Evolutionary conservation across 2,329 filamentous ascomycete species (phyloP), one percentile per base, ranked within the genome.

Genomic region (Magnaporthales sp.): DNA sequence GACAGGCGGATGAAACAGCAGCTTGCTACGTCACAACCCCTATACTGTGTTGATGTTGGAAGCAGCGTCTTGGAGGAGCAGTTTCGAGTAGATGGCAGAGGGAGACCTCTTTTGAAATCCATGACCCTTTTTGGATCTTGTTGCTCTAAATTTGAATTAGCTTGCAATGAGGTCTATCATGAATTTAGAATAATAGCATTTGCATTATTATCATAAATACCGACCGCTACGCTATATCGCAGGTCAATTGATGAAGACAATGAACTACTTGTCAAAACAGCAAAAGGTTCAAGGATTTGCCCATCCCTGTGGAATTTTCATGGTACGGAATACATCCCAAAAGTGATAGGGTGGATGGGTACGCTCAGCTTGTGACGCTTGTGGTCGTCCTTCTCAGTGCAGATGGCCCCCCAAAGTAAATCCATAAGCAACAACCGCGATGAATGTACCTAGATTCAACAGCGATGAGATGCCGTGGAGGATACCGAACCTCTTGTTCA

Each of bases 391-490:
- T 56, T 70, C 6, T 63, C 76, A 87, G 64, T 81, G 76, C 64
- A 93, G 75, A 69, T 86, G 85, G 69, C 85, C 83, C 13, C 88
- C 88, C 62, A 99, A 80, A 9, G 89, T 84, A 70, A 91, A 84
- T 0, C 92, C 94, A 79, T 98, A 98, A 72, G 83, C 88, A 3
- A 96, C 74, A 58, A 89, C 89, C 0, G 88, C 87, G 58, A 89
- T 76, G 63, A 96, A 83, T 0, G 87, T 89, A 1, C 84, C 77
- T 68, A 98, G 74, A 76, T 97, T 97, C 24, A 96, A 76, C 68
- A 96, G 76, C 30, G 91, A 91, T 8, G 92, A 96, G 63, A 91
- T 79, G 6, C 93, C 92, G 77, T 99, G 95, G 67, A 97, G 77
- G 69, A 85, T 85, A 19, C 86, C 87, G 76, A 98, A 98, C 69